These are phyloP conservation scores for Fagus crenata DNA, from an alignment of 306 rosid species.

Conservation along the genomic window DNA sequence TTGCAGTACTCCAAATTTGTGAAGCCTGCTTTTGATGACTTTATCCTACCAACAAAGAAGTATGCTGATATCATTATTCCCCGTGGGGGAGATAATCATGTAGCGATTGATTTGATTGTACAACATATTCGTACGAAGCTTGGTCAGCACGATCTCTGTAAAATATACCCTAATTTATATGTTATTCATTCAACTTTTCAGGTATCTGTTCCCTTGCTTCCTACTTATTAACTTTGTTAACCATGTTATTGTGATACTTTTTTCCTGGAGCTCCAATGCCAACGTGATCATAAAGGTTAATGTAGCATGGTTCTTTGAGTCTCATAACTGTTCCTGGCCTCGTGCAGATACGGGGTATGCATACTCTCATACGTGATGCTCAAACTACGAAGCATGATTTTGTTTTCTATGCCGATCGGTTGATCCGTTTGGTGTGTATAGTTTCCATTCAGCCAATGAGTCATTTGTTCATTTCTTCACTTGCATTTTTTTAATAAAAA, in stretches of 20 bases:
- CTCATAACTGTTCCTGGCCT: conserved; percentile 14
- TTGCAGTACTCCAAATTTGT: conserved; percentile 95
- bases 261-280: conserved; percentile 24
- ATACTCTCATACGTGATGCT: conserved; percentile 90
- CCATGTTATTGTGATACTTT: conserved; percentile 1
- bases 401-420: conserved; percentile 88
- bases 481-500: conserved; percentile 6
- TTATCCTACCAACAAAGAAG: conserved; percentile 96
- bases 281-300: conserved; percentile 15
- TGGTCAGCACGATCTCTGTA: conserved; percentile 98
- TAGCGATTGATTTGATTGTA: conserved; percentile 95
- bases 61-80: conserved; percentile 98
- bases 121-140: conserved; percentile 97
- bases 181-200: conserved; percentile 97
- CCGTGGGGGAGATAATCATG: conserved; percentile 98
- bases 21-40: conserved; percentile 99
- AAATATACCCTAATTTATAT: conserved; percentile 89
- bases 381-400: conserved; percentile 93
- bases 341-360: conserved; percentile 98
- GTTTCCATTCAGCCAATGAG: conserved; percentile 5
- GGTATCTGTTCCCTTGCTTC: conserved; percentile 46
- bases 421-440: conserved; percentile 87
- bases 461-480: conserved; percentile 33
- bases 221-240: conserved; percentile 13
- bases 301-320: neutral